Evolutionary conservation across 768 basidiomycete species (phyloP).

Genomic region (Trametes maxima): DNA sequence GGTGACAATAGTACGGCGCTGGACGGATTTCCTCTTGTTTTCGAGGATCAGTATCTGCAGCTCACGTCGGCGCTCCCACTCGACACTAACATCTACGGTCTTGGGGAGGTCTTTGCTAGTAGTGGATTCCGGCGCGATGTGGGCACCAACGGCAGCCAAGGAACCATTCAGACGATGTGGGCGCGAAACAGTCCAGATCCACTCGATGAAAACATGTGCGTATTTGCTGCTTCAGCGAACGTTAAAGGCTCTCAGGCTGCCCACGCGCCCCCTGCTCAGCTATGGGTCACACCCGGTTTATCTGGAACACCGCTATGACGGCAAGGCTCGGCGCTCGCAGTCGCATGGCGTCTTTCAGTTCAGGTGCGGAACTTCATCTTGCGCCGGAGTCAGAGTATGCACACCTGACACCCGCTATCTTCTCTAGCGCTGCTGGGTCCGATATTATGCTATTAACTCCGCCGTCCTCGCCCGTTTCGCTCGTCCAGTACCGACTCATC

Average conservation of each 20-base stretch:
- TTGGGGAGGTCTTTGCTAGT: constrained; percentile 72
- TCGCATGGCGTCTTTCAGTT: constrained; percentile 80
- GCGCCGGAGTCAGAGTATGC: constrained; percentile 1
- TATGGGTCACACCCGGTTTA: constrained; percentile 78
- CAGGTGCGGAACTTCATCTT: constrained; percentile 44
- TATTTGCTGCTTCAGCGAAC: constrained; percentile 14
- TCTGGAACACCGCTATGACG: constrained; percentile 68
- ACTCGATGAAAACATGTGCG: constrained; percentile 66
- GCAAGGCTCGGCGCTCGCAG: constrained; percentile 48
- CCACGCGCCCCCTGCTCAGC: constrained; percentile 30
- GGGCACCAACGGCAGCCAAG: constrained; percentile 47
- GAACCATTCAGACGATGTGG: constrained; percentile 72
- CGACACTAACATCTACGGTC: constrained; percentile 73
- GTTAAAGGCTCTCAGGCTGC: not conserved
- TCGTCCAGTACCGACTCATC: constrained; percentile 72
- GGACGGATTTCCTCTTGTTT: constrained; percentile 68
- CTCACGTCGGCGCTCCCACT: constrained; percentile 66
- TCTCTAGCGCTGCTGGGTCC: constrained; percentile 61
- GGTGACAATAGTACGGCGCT: constrained; percentile 57
- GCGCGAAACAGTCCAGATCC: constrained; percentile 64
- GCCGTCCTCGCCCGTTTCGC: constrained; percentile 51
- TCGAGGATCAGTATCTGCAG: constrained; percentile 82
- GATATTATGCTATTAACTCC: constrained; percentile 72
- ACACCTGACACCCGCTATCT: constrained; percentile 5
- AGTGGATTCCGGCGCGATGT: constrained; percentile 70